Percentiles rank a stretch among this genome's conserved stretches.
phyloP scores from a whole-genome alignment of 805 yeast species.

The Hanseniaspora hatyaiensis region DNA sequence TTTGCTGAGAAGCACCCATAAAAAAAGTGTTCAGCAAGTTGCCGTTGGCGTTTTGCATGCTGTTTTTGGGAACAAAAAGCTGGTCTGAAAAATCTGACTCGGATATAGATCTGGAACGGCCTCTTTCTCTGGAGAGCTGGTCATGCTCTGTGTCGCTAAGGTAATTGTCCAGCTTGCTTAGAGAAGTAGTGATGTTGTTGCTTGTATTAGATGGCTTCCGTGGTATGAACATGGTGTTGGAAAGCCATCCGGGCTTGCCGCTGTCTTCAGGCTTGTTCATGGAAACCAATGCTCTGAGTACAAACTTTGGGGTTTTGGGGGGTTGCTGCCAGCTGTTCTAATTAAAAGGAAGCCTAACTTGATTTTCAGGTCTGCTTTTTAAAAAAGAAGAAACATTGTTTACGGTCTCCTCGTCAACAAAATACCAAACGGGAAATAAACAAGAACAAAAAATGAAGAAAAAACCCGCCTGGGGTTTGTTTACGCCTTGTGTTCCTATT shows the following conservation, averaged over 20 bases:
- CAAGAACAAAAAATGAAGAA: too few species aligned
- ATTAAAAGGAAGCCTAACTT: too few species aligned
- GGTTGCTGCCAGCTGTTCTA: too few species aligned
- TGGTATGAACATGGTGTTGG: conserved; percentile 2
- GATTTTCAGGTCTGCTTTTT: too few species aligned
- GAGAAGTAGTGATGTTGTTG: conserved; percentile 8
- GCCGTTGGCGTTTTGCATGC: not conserved
- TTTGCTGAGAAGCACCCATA: conserved; percentile 14
- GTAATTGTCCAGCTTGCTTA: conserved; percentile 14
- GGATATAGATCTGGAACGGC: conserved; percentile 15
- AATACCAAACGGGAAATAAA: too few species aligned
- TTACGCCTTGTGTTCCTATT: too few species aligned
- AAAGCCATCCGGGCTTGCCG: conserved; percentile 6
- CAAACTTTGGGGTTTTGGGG: too few species aligned
- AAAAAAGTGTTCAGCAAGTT: conserved; percentile 9
- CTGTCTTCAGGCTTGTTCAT: too few species aligned
- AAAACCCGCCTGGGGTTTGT: too few species aligned
- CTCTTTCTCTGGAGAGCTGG: conserved; percentile 13
- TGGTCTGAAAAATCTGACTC: not conserved
- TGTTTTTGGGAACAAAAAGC: conserved; percentile 10
- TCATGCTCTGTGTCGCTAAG: conserved; percentile 2
- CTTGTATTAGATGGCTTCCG: not conserved
- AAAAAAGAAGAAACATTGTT: too few species aligned
- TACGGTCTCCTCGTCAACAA: too few species aligned
- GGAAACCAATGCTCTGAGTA: too few species aligned